Evolutionary conservation across 1,284 basidiomycete genomes (phyloP), one percentile per base, ranked within the genome.

Genomic region (Pseudozyma tsukubaensis): DNA sequence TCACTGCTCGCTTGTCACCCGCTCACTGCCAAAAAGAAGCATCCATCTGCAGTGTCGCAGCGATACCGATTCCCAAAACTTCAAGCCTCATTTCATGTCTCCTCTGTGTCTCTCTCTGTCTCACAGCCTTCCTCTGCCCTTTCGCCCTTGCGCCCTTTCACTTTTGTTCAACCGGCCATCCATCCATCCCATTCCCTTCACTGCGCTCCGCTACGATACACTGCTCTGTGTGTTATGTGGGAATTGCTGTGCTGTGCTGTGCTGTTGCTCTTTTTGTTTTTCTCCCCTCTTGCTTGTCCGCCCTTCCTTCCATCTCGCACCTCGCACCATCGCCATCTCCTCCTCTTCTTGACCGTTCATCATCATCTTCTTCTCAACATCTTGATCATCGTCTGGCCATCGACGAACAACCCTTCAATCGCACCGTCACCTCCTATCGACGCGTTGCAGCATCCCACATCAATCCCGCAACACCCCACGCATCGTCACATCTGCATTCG

Each of bases 371-470:
- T 50, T 49, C 13, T 35, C 49, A 14, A 11, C 37, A 18, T 42
- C 39, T 29, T 35, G 40, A 13, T 45, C 49, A 21, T 59, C 57
- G 57, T 50, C 57, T 51, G 57, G 42, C 24, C 57, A 51, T 51
- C 57, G 57, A 50, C 57, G 57, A 50, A 34, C 6, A 2, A 16
- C 55, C 24, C 39, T 40, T 58, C 39, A 39, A 42, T 35, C 18
- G 13, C 40, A 44, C 13, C 39, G 18, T 55, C 36, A 14, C 34
- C 13, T 19, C 43, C 45, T 24, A 16, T 44, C 32, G 18, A 42
- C 39, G 50, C 24, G 16, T 39, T 7, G 34, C 44, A 45, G 44
- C 44, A 45, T 18, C 21, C 18, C 21, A 18, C 19, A 40, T 7
- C 53, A 44, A 50, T 29, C 6, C 24, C 24, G 24, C 24, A 29